phyloP scores from a whole-genome alignment of 2,329 filamentous ascomycete species.

The Fusarium chuoi region DNA sequence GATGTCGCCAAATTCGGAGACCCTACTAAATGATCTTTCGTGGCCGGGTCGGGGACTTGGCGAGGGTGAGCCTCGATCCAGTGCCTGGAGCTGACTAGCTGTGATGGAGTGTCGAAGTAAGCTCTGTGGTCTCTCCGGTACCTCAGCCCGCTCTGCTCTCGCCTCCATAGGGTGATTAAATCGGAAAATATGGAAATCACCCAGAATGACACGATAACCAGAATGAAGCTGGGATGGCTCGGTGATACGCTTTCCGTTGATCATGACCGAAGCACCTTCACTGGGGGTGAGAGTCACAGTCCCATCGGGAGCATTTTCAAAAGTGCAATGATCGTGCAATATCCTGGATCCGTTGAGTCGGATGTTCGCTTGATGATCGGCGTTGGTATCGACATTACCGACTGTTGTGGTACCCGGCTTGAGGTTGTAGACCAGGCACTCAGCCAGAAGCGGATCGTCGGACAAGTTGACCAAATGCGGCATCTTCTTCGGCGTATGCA shows the following conservation, averaged over 20 bases:
- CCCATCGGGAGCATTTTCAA: conserved; percentile 88
- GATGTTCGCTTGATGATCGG: conserved; percentile 82
- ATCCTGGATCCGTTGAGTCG: conserved; percentile 94
- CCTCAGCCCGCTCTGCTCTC: conserved; percentile 88
- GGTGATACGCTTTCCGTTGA: conserved; percentile 91
- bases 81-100: conserved; percentile 66
- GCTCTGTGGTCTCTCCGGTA: conserved; percentile 67
- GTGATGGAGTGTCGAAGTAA: conserved; percentile 85
- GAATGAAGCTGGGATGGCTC: conserved; percentile 88
- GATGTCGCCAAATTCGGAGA: conserved; percentile 78
- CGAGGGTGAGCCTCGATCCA: conserved; percentile 67
- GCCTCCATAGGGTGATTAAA: conserved; percentile 99
- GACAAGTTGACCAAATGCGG: conserved; percentile 98
- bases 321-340: conserved; percentile 89
- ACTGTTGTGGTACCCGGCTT: conserved; percentile 96
- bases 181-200: conserved; percentile 98
- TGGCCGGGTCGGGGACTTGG: conserved; percentile 75
- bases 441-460: conserved; percentile 91
- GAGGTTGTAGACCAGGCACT: conserved; percentile 97
- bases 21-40: conserved; percentile 82
- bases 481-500: conserved; percentile 99
- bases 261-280: conserved; percentile 97
- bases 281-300: conserved; percentile 90
- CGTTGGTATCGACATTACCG: conserved; percentile 89
- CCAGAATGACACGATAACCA: conserved; percentile 93